phyloP scores from a whole-genome alignment of 441 rosid genomes.

The Populus hybrid region DNA sequence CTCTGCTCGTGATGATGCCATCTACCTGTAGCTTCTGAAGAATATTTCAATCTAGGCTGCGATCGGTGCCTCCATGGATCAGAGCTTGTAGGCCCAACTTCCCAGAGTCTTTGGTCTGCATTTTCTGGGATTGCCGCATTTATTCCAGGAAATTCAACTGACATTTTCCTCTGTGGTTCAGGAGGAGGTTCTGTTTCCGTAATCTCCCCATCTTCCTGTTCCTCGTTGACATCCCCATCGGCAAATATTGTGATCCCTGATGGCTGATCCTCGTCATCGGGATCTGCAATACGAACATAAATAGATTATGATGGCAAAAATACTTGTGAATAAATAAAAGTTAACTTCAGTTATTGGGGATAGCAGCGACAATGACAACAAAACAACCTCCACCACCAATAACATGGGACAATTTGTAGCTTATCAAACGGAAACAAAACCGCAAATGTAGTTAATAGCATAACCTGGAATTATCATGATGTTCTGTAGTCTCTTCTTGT shows the following conservation, averaged over 20 bases:
- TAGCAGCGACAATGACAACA: not conserved
- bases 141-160: slow-evolving; percentile 74
- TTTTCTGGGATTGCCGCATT: slow-evolving; percentile 83
- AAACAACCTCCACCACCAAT: not conserved
- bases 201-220: slow-evolving; percentile 78
- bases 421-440: not conserved
- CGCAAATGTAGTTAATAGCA: not conserved
- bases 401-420: not conserved
- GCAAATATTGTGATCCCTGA: slow-evolving; percentile 81
- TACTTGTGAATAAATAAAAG: not conserved
- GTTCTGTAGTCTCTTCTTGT: not conserved
- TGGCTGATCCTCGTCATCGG: slow-evolving; percentile 59
- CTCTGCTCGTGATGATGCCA: slow-evolving; percentile 42
- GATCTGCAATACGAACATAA: slow-evolving; percentile 32
- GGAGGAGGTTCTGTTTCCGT: slow-evolving; percentile 32
- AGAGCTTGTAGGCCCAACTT: slow-evolving; percentile 37
- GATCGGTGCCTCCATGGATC: slow-evolving; percentile 35
- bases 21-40: slow-evolving; percentile 42
- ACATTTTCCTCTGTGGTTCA: slow-evolving; percentile 53
- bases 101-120: slow-evolving; percentile 73
- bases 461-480: not conserved
- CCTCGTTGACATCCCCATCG: slow-evolving; percentile 51
- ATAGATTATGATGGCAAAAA: not conserved
- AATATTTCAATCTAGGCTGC: slow-evolving; percentile 30
- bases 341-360: not conserved